A percentile compares a stretch with the other conserved stretches of the same genome.
phyloP scores from a whole-genome alignment of 495 filamentous ascomycete genomes.

The Podospora conica region DNA sequence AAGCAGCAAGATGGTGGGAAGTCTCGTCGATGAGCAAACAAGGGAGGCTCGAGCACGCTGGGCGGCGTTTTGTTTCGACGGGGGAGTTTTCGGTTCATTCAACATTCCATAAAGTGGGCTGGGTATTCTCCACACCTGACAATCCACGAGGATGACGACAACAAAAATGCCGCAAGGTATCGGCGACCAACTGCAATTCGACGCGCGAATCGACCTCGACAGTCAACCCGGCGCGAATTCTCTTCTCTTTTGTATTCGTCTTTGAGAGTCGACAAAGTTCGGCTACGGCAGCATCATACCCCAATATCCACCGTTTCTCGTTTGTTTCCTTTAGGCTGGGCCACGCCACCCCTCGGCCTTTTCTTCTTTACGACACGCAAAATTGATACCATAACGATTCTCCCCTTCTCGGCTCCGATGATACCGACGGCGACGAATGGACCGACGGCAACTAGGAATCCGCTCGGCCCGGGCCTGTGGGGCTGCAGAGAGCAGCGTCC shows the following conservation, averaged over 20 bases:
- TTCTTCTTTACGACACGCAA: constrained; percentile 4
- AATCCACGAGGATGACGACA: background rate
- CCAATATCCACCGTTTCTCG: constrained; percentile 7
- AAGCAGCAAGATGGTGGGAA: constrained; percentile 38
- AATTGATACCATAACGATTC: constrained; percentile 12
- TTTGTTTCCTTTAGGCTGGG: background rate
- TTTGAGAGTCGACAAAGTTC: background rate
- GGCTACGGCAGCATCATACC: constrained; percentile 18
- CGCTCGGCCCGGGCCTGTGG: background rate
- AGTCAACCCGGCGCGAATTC: background rate
- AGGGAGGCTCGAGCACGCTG: background rate
- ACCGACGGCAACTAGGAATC: background rate
- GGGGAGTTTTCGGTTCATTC: constrained; percentile 3
- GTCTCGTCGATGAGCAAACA: constrained; percentile 17
- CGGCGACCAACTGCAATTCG: background rate
- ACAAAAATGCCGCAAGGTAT: background rate
- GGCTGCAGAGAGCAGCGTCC: background rate
- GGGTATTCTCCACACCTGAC: background rate
- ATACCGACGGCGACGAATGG: background rate
- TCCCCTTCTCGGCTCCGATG: background rate
- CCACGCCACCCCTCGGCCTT: background rate
- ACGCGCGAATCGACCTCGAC: background rate
- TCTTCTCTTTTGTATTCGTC: constrained; percentile 2
- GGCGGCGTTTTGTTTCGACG: background rate
- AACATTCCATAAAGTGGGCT: constrained; percentile 3